Evolutionary conservation across 352 stramenopile genomes (phyloP).

Genomic region (Globisporangium spiculum): DNA sequence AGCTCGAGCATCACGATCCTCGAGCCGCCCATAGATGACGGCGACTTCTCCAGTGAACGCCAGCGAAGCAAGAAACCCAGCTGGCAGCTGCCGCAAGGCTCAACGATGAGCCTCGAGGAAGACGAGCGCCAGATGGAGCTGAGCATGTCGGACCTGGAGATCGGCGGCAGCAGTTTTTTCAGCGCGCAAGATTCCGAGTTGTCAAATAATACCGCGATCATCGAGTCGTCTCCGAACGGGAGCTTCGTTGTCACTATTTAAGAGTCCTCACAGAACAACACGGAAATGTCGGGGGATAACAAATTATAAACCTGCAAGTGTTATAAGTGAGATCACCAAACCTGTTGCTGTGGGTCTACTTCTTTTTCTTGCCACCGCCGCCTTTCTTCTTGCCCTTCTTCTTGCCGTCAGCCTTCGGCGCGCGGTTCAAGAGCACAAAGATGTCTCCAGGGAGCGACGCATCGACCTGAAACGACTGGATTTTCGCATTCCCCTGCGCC

Average conservation of each 20-base stretch:
- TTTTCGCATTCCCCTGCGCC: slow-evolving; percentile 51
- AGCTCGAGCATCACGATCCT: slow-evolving; percentile 41
- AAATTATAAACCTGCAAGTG: neutral
- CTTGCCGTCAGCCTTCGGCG: slow-evolving; percentile 66
- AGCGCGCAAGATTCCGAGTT: slow-evolving; percentile 8
- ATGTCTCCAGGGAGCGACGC: slow-evolving; percentile 64
- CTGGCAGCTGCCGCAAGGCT: neutral
- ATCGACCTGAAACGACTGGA: slow-evolving; percentile 76
- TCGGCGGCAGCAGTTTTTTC: slow-evolving; percentile 14
- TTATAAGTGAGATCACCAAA: neutral
- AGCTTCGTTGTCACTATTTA: slow-evolving; percentile 68
- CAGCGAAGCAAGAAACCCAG: slow-evolving; percentile 20
- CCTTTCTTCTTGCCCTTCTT: slow-evolving; percentile 82
- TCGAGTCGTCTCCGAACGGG: slow-evolving; percentile 49
- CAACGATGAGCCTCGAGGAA: neutral
- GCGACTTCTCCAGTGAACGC: slow-evolving; percentile 20
- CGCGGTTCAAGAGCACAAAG: slow-evolving; percentile 71
- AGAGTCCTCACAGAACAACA: slow-evolving; percentile 7
- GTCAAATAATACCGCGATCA: slow-evolving; percentile 25
- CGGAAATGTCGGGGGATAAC: neutral
- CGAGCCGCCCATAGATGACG: slow-evolving; percentile 21
- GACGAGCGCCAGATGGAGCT: slow-evolving; percentile 10
- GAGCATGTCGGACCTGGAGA: slow-evolving; percentile 18
- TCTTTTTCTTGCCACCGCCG: slow-evolving; percentile 67
- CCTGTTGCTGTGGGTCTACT: slow-evolving; percentile 8